Evolutionary conservation across 192 early-diverging fungal species (phyloP).

Genomic region (Coemansia guatemalensis): DNA sequence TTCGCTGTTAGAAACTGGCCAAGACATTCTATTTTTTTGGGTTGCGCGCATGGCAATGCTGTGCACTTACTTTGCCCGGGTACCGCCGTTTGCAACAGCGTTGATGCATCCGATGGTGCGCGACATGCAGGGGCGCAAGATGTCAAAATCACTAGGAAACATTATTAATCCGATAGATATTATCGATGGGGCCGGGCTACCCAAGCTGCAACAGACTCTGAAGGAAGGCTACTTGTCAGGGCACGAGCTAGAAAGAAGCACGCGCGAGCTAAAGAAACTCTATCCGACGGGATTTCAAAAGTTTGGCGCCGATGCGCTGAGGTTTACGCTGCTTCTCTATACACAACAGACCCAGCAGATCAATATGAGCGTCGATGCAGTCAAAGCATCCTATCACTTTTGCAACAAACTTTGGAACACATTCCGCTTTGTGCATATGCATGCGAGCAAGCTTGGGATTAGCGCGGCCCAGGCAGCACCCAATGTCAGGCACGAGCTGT

Average conservation of each 20-base stretch:
- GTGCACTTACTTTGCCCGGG: conserved; percentile 75
- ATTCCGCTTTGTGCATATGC: conserved; percentile 56
- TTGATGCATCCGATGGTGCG: conserved; percentile 94
- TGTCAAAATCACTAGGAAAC: conserved; percentile 86
- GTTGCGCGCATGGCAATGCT: conserved; percentile 98
- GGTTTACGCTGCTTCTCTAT: conserved; percentile 67
- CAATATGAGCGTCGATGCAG: conserved; percentile 86
- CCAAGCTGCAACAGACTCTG: conserved; percentile 65
- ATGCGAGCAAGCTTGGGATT: conserved; percentile 21
- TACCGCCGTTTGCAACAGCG: conserved; percentile 83
- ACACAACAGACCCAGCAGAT: conserved; percentile 87
- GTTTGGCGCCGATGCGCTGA: conserved; percentile 87
- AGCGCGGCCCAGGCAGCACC: conserved; percentile 2
- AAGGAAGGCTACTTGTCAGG: conserved; percentile 71
- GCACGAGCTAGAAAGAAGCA: conserved; percentile 70
- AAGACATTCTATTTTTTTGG: conserved; percentile 99
- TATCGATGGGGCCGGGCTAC: conserved; percentile 62
- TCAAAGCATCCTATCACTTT: conserved; percentile 84
- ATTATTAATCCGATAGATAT: conserved; percentile 69
- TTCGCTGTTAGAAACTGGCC: conserved; percentile 87
- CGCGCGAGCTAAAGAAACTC: conserved; percentile 65
- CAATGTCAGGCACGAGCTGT: conserved; percentile 8
- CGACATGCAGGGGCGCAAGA: conserved; percentile 66
- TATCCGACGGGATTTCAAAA: conserved; percentile 89
- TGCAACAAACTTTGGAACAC: conserved; percentile 98